Percentiles rank a stretch among this genome's conserved stretches.
phyloP scores from a whole-genome alignment of 257 asterid species.

The Solanum clarkiae region DNA sequence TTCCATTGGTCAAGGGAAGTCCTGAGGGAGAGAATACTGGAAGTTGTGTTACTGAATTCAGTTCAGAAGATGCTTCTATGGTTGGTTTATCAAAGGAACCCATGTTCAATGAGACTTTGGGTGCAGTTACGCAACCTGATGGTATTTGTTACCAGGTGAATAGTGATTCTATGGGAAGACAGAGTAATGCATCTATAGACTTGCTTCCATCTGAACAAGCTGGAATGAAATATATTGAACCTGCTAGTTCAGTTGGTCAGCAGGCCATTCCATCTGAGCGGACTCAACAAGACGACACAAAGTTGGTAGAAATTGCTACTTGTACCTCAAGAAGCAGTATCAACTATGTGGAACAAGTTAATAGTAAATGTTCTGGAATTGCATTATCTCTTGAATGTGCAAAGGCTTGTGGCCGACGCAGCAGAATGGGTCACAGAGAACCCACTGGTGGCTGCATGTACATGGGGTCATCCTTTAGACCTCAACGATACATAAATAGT shows the following conservation, averaged over 20 bases:
- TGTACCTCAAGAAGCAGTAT: constrained; percentile 1
- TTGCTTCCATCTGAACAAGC: constrained; percentile 6
- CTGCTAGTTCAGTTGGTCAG: constrained; percentile 15
- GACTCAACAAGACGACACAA: constrained; percentile 22
- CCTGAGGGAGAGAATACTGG: constrained; percentile 22
- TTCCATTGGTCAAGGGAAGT: constrained; percentile 14
- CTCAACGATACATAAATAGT: constrained; percentile 46
- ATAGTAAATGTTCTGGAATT: constrained; percentile 2
- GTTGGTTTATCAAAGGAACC: constrained; percentile 2
- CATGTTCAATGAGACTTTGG: constrained; percentile 2
- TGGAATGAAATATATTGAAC: neutral
- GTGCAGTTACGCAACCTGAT: constrained; percentile 3
- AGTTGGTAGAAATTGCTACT: constrained; percentile 16
- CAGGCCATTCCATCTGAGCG: constrained; percentile 12
- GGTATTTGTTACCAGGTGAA: neutral
- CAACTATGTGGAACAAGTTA: constrained; percentile 10
- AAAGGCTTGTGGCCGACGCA: neutral
- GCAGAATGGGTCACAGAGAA: neutral
- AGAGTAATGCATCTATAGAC: constrained; percentile 1
- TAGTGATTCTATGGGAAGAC: constrained; percentile 6
- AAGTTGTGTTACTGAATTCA: constrained; percentile 13
- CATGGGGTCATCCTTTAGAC: constrained; percentile 61
- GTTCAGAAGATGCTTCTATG: constrained; percentile 10
- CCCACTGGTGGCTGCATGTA: constrained; percentile 10
- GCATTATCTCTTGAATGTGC: constrained; percentile 9